Conservation (phyloP, 176 grass and related monocot genomes). For the Melocanna baccifera region DNA sequence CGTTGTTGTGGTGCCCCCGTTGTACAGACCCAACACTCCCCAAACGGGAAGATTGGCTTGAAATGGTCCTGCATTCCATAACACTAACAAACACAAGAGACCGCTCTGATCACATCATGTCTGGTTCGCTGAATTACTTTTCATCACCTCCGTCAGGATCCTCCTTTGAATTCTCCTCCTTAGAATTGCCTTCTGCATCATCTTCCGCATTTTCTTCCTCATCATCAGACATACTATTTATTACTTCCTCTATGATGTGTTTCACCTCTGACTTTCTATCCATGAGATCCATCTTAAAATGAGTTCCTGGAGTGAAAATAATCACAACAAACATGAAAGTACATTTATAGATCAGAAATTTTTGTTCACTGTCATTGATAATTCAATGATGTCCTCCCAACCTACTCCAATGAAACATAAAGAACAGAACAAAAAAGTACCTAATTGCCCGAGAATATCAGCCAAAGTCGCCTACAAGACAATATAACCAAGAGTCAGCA, state of each 20-base stretch:
- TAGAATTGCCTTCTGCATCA: conserved; percentile 33
- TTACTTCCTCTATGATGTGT: conserved; percentile 80
- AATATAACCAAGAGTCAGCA: conserved; percentile 4
- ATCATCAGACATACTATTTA: conserved; percentile 83
- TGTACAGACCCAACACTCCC: conserved; percentile 41
- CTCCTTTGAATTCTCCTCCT: conserved; percentile 38
- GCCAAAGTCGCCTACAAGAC: conserved; percentile 78
- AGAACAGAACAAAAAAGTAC: conserved; percentile 35
- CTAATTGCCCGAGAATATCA: conserved; percentile 93
- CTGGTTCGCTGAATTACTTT: conserved; percentile 20
- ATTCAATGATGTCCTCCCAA: not conserved
- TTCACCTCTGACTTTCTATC: conserved; percentile 91
- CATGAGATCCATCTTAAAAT: conserved; percentile 89
- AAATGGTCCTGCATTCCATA: not conserved
- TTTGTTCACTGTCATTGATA: not conserved
- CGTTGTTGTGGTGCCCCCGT: conserved; percentile 31
- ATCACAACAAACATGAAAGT: not conserved
- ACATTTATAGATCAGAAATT: not conserved
- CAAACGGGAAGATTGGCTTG: not conserved
- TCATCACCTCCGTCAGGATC: conserved; percentile 34
- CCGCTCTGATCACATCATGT: not conserved
- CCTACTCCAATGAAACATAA: not conserved
- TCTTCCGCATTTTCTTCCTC: conserved; percentile 55
- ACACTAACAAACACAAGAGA: conserved; percentile 15
- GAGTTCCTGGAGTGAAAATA: conserved; percentile 47